phyloP scores from a whole-genome alignment of 441 rosid genomes.

The Euphorbia corollata region DNA sequence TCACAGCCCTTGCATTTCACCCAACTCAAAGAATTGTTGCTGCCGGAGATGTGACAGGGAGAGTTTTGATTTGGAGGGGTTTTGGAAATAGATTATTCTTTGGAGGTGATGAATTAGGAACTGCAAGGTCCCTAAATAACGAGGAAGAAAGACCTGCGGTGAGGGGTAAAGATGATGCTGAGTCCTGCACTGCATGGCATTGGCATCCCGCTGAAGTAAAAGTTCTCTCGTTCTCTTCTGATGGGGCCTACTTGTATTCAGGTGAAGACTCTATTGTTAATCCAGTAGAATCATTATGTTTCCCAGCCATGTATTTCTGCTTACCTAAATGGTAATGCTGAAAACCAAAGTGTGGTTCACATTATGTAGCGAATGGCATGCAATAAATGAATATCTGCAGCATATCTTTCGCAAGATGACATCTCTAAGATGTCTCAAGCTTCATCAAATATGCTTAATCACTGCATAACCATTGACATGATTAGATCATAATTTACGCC shows the following conservation, averaged over 20 bases:
- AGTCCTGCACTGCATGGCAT: slow-evolving; percentile 89
- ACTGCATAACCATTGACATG: background rate
- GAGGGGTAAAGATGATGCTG: slow-evolving; percentile 87
- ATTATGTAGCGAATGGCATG: background rate
- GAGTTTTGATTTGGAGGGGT: slow-evolving; percentile 89
- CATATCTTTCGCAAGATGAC: background rate
- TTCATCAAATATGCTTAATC: background rate
- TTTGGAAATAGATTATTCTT: slow-evolving; percentile 51
- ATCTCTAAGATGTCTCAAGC: background rate
- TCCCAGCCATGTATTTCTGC: background rate
- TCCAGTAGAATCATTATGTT: slow-evolving; percentile 10
- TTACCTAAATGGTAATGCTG: background rate
- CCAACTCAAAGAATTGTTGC: slow-evolving; percentile 72
- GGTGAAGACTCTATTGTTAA: slow-evolving; percentile 34
- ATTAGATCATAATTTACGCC: background rate
- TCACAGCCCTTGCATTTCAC: slow-evolving; percentile 71
- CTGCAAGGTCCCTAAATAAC: slow-evolving; percentile 25
- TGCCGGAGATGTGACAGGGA: slow-evolving; percentile 90
- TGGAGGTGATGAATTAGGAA: slow-evolving; percentile 22
- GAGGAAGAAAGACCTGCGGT: slow-evolving; percentile 82
- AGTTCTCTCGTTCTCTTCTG: slow-evolving; percentile 74
- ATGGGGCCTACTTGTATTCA: slow-evolving; percentile 87
- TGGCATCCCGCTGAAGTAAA: slow-evolving; percentile 85
- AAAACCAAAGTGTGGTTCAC: background rate
- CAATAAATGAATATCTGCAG: background rate